Evolutionary conservation across 2,329 filamentous ascomycete species (phyloP).

Genomic region (Nigrospora sphaerica): DNA sequence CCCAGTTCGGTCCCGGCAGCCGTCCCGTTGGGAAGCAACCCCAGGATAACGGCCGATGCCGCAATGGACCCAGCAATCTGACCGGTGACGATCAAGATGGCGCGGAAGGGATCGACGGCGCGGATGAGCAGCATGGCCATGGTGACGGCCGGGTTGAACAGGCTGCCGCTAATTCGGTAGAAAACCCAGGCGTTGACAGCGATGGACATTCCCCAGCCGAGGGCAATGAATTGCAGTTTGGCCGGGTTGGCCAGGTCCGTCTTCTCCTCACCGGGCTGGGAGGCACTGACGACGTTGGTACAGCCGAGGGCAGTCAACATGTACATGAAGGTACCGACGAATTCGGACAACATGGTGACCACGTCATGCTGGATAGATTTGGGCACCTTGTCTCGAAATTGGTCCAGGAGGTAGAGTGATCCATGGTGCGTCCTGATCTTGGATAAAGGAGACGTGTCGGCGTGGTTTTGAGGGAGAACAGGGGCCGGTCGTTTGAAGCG

Average conservation of each 20-base stretch:
- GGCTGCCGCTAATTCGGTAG: constrained; percentile 2
- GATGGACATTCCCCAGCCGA: constrained; percentile 2
- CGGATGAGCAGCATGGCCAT: constrained; percentile 2
- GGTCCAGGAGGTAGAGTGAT: background rate
- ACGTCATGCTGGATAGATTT: background rate
- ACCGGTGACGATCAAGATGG: background rate
- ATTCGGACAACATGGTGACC: constrained; percentile 1
- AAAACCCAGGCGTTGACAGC: constrained; percentile 4
- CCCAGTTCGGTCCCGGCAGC: background rate
- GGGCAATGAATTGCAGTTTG: constrained; percentile 1
- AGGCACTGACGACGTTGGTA: background rate
- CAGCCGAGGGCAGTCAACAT: constrained; percentile 1
- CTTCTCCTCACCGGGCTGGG: background rate
- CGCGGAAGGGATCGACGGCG: background rate
- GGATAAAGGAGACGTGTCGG: too few species aligned
- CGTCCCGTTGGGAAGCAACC: background rate
- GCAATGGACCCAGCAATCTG: background rate
- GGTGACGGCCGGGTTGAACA: constrained; percentile 3
- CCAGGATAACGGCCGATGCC: constrained; percentile 1
- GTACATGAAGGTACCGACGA: constrained; percentile 2
- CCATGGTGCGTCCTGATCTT: background rate
- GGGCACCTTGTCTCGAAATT: constrained; percentile 1
- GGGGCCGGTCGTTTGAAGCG: too few species aligned
- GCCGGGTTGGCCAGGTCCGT: background rate
- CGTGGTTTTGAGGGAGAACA: too few species aligned